Evolutionary conservation across 2,329 filamentous ascomycete genomes (phyloP), one percentile per base, ranked within the genome.

Genomic region (Talaromyces pinophilus): DNA sequence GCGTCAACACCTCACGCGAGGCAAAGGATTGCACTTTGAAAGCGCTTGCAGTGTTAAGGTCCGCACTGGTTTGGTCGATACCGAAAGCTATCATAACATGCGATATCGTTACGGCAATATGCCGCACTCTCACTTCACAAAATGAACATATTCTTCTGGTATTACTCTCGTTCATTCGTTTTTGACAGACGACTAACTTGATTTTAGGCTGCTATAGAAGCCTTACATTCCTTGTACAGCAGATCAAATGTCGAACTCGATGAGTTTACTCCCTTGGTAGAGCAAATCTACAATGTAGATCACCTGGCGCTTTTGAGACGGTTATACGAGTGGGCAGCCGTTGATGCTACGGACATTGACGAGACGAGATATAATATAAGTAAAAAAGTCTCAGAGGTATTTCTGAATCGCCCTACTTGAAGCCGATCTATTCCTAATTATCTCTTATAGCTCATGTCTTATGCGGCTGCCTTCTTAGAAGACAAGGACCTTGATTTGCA

Each of bases 311-410:
- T 96, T 7, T 87, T 93, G 71, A 87, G 86, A 68, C 86, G 88
- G 67, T 84, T 97, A 13, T 93, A 92, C 72, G 87, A 90, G 68
- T 95, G 92, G 91, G 92, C 92, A 4, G 80, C 88, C 11, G 89
- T 94, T 52, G 90, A 93, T 69, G 86, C 92, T 2, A 87, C 92
- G 67, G 90, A 97, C 71, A 88, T 97, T 67, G 92, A 97, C 70
- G 92, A 97, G 73, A 90, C 93, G 73, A 96, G 93, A 75, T 98
- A 99, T 76, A 88, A 92, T 64, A 88, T 97, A 71, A 88, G 92
- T 48, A 98, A 98, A 81, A 97, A 96, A 78, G 87, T 98, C 57
- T 93, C 93, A 0, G 95, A 99, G 86, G 91, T 93, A 84, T 70
- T 80, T 52, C 30, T 57, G 35, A 38, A 11, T 46, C 22, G 38